phyloP scores from a whole-genome alignment of 208 protist species.

The Leishmania guyanensis region DNA sequence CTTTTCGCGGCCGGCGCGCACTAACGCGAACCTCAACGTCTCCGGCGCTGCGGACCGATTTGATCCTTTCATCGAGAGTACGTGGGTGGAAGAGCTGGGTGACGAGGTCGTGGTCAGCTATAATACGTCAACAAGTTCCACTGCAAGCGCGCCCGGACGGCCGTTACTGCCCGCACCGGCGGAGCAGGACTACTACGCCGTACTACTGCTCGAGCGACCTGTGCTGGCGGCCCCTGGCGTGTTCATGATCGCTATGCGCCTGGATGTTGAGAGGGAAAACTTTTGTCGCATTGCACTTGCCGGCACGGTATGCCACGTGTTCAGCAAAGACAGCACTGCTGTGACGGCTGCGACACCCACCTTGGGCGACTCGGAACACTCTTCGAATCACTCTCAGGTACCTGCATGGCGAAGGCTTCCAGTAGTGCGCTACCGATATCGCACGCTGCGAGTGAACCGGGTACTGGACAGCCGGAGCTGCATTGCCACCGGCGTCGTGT shows the following conservation, averaged over 20 bases:
- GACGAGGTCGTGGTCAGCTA: conserved; percentile 40
- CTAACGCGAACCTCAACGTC: neutral
- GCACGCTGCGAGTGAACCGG: conserved; percentile 57
- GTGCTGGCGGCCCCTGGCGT: conserved; percentile 37
- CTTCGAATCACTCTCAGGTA: neutral
- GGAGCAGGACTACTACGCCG: conserved; percentile 49
- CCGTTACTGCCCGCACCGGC: conserved; percentile 28
- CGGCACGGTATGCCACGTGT: conserved; percentile 43
- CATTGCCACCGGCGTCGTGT: conserved; percentile 73
- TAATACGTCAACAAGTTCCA: neutral
- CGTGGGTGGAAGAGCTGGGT: conserved; percentile 51
- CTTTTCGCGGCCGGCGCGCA: conserved; percentile 42
- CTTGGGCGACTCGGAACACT: neutral
- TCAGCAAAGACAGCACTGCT: conserved; percentile 9
- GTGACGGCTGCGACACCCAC: neutral
- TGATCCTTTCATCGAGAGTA: conserved; percentile 37
- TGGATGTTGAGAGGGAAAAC: conserved; percentile 72
- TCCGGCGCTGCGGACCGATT: neutral
- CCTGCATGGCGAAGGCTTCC: conserved; percentile 55
- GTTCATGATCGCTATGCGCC: conserved; percentile 66
- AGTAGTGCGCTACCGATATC: conserved; percentile 53
- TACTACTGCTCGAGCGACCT: conserved; percentile 64
- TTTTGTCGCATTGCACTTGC: conserved; percentile 78
- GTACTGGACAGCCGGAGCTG: conserved; percentile 69
- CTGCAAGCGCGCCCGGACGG: conserved; percentile 12